Percentiles rank a stretch among this genome's conserved stretches.
These are phyloP conservation scores for Rhipidocladum racemiflorum DNA, from an alignment of 176 grass and related monocot species.

Conservation along the genomic window DNA sequence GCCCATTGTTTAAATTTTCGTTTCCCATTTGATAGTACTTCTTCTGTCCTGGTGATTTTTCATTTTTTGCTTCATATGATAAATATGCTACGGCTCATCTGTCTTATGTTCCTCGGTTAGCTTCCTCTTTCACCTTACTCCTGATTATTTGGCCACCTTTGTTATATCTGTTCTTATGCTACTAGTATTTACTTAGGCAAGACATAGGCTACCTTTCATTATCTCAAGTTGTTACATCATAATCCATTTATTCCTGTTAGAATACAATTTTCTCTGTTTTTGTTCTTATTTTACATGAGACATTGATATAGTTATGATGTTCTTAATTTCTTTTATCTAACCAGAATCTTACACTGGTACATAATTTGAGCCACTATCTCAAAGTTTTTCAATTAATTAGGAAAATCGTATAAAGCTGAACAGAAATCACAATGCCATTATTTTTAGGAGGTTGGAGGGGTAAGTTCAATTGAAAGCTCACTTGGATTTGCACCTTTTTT, in stretches of 20 bases:
- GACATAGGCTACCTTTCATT: neutral
- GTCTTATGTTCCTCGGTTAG: neutral
- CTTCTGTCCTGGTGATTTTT: neutral
- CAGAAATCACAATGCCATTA: neutral
- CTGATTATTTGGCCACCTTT: neutral
- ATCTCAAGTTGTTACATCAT: neutral
- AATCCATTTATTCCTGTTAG: neutral
- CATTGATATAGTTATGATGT: neutral
- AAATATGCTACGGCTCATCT: neutral
- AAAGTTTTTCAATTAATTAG: no score
- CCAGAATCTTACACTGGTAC: no score
- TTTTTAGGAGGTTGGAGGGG: conserved; percentile 9
- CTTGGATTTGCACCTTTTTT: neutral
- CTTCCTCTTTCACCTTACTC: neutral
- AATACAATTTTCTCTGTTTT: neutral
- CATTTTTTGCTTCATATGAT: neutral
- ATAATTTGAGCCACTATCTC: no score
- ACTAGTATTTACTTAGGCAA: neutral
- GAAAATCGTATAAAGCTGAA: neutral
- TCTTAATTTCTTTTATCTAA: neutral
- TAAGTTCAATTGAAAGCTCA: conserved; percentile 1
- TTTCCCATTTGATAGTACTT: neutral
- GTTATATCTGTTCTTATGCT: neutral
- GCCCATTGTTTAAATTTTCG: neutral
- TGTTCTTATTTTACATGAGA: neutral